Evolutionary conservation across 345 rosid genomes (phyloP).

Genomic region (Acer campestre): DNA sequence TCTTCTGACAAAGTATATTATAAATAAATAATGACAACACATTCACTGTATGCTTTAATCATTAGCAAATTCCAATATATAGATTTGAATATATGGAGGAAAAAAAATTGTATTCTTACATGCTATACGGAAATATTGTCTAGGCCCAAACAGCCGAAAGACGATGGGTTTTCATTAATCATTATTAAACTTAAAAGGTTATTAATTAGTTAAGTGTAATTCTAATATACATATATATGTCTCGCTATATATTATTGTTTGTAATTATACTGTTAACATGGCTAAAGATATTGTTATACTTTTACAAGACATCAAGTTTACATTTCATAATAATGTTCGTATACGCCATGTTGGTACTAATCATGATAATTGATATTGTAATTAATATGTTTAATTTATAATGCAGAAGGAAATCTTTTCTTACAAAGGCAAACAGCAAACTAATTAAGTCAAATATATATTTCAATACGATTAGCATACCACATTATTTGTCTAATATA

Average conservation of each 20-base stretch:
- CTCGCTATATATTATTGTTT: background rate
- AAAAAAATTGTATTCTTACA: background rate
- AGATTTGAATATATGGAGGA: background rate
- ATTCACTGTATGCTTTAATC: conserved; percentile 35
- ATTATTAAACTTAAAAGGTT: background rate
- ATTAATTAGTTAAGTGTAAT: no score
- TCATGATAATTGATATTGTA: conserved; percentile 6
- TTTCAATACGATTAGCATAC: no score
- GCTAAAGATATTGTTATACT: conserved; percentile 11
- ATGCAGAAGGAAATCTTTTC: background rate
- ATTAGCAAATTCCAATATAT: conserved; percentile 29
- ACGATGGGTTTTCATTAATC: background rate
- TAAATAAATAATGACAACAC: conserved; percentile 33
- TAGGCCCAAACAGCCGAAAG: background rate
- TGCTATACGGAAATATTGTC: background rate
- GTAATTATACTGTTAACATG: conserved; percentile 16
- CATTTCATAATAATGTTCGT: conserved; percentile 15
- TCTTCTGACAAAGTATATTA: conserved; percentile 29
- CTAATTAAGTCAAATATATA: background rate
- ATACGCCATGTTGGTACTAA: conserved; percentile 7
- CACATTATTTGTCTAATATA: no score
- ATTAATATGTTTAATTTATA: conserved; percentile 5
- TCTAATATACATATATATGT: background rate
- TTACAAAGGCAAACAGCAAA: background rate
- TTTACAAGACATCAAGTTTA: conserved; percentile 23